Conservation (phyloP, 257 asterid species). For the Galeopsis tetrahit region DNA sequence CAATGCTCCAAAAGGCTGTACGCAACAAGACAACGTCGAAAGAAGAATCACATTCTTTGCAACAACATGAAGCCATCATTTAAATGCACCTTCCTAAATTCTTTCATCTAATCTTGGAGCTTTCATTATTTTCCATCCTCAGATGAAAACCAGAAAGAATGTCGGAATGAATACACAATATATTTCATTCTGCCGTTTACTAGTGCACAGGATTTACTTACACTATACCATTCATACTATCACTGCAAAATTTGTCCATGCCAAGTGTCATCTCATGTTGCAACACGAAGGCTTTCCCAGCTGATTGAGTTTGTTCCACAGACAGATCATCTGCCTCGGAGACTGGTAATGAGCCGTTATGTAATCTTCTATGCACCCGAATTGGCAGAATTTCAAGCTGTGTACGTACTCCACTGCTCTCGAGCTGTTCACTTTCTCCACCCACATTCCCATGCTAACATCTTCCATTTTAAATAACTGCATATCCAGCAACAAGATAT, state of each 20-base stretch:
- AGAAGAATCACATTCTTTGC: not conserved
- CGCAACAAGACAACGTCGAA: not conserved
- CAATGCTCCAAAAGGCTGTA: no score
- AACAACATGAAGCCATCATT: not conserved
- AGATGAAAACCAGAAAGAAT: slow-evolving; percentile 26
- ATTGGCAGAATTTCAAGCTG: slow-evolving; percentile 90
- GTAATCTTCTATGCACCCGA: slow-evolving; percentile 85
- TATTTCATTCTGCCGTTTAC: slow-evolving; percentile 27
- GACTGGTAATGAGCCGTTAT: slow-evolving; percentile 90
- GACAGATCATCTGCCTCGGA: slow-evolving; percentile 88
- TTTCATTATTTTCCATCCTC: slow-evolving; percentile 36
- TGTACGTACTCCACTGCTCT: slow-evolving; percentile 72
- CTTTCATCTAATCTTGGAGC: slow-evolving; percentile 4
- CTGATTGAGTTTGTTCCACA: slow-evolving; percentile 74
- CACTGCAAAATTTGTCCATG: slow-evolving; percentile 50
- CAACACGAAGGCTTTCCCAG: slow-evolving; percentile 72
- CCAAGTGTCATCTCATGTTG: slow-evolving; percentile 72
- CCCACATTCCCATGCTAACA: slow-evolving; percentile 98
- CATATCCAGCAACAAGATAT: not conserved
- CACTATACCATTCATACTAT: slow-evolving; percentile 36
- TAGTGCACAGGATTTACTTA: slow-evolving; percentile 47
- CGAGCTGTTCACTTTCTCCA: slow-evolving; percentile 67
- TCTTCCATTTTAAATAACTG: slow-evolving; percentile 98
- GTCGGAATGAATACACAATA: slow-evolving; percentile 19
- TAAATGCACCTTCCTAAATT: not conserved